Evolutionary conservation across 1,139 yeast species (phyloP).

Genomic region (Zygosaccharomyces sapae): DNA sequence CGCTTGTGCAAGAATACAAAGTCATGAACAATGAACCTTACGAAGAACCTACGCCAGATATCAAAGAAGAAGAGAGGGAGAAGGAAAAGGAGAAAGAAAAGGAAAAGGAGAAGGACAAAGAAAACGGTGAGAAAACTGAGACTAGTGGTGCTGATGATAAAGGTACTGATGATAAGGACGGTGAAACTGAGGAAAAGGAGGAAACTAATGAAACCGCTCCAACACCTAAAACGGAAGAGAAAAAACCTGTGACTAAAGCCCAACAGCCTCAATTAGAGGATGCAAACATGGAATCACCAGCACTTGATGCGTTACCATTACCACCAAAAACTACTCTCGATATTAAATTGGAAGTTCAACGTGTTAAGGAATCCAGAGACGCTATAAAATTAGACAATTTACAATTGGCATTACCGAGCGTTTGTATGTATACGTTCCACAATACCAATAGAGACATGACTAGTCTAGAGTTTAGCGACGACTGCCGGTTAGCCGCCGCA

Average conservation of each 20-base stretch:
- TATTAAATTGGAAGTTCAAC: constrained; percentile 68
- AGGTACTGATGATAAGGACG: constrained; percentile 10
- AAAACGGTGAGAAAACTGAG: constrained; percentile 4
- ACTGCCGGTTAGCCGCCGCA: constrained; percentile 82
- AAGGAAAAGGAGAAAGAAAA: constrained; percentile 5
- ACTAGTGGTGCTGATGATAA: constrained; percentile 7
- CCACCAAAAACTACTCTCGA: constrained; percentile 81
- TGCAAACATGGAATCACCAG: constrained; percentile 56
- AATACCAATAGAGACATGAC: constrained; percentile 88
- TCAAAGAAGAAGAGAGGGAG: constrained; percentile 11
- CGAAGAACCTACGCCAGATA: constrained; percentile 12
- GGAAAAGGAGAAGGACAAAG: constrained; percentile 8
- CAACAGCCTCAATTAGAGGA: constrained; percentile 12
- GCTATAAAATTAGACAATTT: constrained; percentile 59
- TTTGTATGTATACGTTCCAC: constrained; percentile 97
- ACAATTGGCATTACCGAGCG: constrained; percentile 86
- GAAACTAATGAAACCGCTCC: constrained; percentile 20
- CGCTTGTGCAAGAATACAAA: constrained; percentile 48
- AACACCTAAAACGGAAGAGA: constrained; percentile 36
- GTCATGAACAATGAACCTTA: constrained; percentile 38
- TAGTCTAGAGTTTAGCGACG: constrained; percentile 78
- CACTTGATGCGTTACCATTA: constrained; percentile 70
- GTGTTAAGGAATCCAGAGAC: constrained; percentile 77
- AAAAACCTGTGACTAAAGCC: constrained; percentile 11
- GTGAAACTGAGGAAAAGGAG: constrained; percentile 13